These are phyloP conservation scores for Candida ponderosae DNA, from an alignment of 805 yeast genomes.

Conservation along the genomic window DNA sequence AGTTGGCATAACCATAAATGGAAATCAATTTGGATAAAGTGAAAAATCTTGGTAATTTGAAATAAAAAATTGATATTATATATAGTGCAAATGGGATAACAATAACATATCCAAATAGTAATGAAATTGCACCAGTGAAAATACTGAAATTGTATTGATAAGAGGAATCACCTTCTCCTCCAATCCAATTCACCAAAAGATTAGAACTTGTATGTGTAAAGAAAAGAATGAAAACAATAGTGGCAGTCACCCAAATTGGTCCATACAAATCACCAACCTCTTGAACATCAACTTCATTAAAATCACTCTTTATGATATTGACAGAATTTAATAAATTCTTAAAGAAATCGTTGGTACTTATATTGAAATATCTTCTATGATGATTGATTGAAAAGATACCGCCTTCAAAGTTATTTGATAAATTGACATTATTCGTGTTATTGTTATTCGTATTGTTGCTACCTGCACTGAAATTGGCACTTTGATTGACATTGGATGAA, in stretches of 20 bases:
- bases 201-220: constrained; percentile 67
- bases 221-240: constrained; percentile 67
- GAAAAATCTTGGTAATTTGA: constrained; percentile 41
- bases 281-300: constrained; percentile 25
- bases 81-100: constrained; percentile 53
- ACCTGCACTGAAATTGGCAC: constrained; percentile 8
- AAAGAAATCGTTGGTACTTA: constrained; percentile 57
- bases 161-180: constrained; percentile 25
- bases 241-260: constrained; percentile 84
- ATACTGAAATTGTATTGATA: constrained; percentile 55
- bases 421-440: constrained; percentile 1
- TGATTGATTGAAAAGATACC: constrained; percentile 49
- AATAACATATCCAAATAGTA: constrained; percentile 73
- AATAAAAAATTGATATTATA: constrained; percentile 40
- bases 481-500: no score
- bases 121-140: constrained; percentile 58
- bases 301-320: constrained; percentile 41
- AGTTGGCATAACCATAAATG: constrained; percentile 78
- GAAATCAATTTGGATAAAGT: constrained; percentile 57
- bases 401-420: constrained; percentile 22
- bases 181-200: constrained; percentile 44
- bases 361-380: constrained; percentile 61
- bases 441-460: constrained; percentile 1
- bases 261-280: constrained; percentile 72
- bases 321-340: constrained; percentile 44